Evolutionary conservation across 1,139 yeast genomes (phyloP).

Genomic region (Zhuliangozyma blackwelliae): DNA sequence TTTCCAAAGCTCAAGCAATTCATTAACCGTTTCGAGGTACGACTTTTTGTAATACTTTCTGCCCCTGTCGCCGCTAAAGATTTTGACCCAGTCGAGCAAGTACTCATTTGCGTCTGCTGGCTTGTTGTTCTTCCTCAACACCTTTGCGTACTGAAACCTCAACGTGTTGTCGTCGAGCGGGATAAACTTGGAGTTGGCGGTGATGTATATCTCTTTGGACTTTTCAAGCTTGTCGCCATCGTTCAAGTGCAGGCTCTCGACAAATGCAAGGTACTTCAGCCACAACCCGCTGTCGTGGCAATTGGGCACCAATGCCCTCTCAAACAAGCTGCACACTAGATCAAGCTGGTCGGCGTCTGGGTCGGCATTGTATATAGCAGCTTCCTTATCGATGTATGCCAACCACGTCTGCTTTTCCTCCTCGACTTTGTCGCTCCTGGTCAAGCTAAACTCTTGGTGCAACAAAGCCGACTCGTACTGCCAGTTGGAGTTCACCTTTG

Average conservation of each 20-base stretch:
- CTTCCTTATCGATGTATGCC: slow-evolving; percentile 47
- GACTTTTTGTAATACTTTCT: slow-evolving; percentile 6
- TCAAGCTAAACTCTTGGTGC: slow-evolving; percentile 40
- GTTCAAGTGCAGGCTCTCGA: slow-evolving; percentile 12
- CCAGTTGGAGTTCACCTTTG: slow-evolving; percentile 56
- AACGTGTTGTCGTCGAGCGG: slow-evolving; percentile 37
- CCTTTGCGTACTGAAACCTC: slow-evolving; percentile 40
- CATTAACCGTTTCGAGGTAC: slow-evolving; percentile 15
- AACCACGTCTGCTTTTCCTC: slow-evolving; percentile 48
- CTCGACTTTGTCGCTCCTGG: slow-evolving; percentile 12
- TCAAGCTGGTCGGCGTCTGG: slow-evolving; percentile 7
- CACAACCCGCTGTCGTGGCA: slow-evolving; percentile 50
- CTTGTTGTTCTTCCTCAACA: slow-evolving; percentile 19
- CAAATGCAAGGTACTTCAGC: slow-evolving; percentile 52
- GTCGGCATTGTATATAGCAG: slow-evolving; percentile 6
- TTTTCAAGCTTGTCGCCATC: slow-evolving; percentile 17
- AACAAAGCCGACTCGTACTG: slow-evolving; percentile 51
- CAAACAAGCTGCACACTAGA: slow-evolving; percentile 40
- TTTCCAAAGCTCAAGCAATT: slow-evolving; percentile 19
- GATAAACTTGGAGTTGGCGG: slow-evolving; percentile 42
- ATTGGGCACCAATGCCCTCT: slow-evolving; percentile 58
- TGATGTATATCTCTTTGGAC: slow-evolving; percentile 31
- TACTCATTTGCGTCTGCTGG: slow-evolving; percentile 24
- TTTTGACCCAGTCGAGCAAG: slow-evolving; percentile 23
- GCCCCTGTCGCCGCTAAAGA: slow-evolving; percentile 19